Conservation (phyloP, 1,284 basidiomycete genomes). For the Neolentinus lepideus region DNA sequence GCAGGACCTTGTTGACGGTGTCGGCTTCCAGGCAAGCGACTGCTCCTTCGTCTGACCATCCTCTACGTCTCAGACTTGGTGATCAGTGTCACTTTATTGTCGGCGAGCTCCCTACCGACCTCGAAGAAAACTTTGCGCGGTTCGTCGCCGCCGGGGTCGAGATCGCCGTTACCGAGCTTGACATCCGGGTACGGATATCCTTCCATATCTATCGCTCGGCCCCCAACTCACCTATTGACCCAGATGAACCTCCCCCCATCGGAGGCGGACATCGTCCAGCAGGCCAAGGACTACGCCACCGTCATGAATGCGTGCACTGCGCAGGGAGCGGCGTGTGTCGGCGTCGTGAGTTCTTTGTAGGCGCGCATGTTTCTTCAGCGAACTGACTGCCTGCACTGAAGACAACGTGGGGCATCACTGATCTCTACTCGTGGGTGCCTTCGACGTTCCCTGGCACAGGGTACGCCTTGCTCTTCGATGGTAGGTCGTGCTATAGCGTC, state of each 20-base stretch:
- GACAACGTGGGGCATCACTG: conserved; percentile 2
- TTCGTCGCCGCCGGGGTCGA: conserved; percentile 49
- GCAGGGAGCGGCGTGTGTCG: conserved; percentile 36
- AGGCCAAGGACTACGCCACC: conserved; percentile 45
- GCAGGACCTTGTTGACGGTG: conserved; percentile 42
- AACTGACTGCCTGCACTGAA: conserved; percentile 2
- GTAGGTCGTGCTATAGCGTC: neutral
- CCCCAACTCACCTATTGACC: neutral
- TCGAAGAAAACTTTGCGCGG: conserved; percentile 36
- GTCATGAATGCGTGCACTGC: conserved; percentile 47
- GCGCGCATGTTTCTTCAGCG: conserved; percentile 37
- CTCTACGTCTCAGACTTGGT: neutral
- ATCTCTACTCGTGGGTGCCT: conserved; percentile 45
- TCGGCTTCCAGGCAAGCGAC: conserved; percentile 37
- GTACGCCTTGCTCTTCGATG: neutral
- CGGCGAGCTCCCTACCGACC: conserved; percentile 35
- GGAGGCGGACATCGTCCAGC: conserved; percentile 37
- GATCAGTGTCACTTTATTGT: conserved; percentile 37
- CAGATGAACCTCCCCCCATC: conserved; percentile 45
- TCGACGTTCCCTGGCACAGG: conserved; percentile 27
- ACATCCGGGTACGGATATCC: conserved; percentile 30
- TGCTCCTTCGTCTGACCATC: conserved; percentile 5
- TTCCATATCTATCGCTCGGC: conserved; percentile 2
- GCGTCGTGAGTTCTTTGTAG: conserved; percentile 23
- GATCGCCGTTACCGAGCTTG: conserved; percentile 53